These are phyloP conservation scores for Annulohypoxylon bovei DNA, from an alignment of 495 filamentous ascomycete species.

Conservation along the genomic window DNA sequence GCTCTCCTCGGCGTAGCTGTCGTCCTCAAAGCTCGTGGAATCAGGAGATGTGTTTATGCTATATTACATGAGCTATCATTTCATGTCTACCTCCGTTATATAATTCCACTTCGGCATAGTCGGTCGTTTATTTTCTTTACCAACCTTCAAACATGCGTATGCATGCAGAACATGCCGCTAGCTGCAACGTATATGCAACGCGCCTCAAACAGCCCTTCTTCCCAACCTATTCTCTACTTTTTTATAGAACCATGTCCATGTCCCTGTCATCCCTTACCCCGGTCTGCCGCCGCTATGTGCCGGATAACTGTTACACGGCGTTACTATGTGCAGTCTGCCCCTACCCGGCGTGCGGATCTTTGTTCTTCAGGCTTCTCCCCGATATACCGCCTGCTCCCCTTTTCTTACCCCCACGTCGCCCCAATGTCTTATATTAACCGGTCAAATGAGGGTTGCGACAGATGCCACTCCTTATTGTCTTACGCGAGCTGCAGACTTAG, in stretches of 20 bases:
- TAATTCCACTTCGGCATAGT: background rate
- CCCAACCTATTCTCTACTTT: background rate
- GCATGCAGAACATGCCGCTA: conserved; percentile 23
- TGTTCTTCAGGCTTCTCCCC: conserved; percentile 21
- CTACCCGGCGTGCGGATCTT: conserved; percentile 30
- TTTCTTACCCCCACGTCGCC: conserved; percentile 25
- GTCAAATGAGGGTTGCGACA: conserved; percentile 11
- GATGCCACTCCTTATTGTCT: conserved; percentile 20
- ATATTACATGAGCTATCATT: conserved; percentile 34
- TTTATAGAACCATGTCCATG: conserved; percentile 2
- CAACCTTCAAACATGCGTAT: conserved; percentile 19
- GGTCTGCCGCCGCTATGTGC: conserved; percentile 11
- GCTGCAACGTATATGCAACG: conserved; percentile 20
- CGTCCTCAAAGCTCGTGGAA: background rate
- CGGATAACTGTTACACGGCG: conserved; percentile 27
- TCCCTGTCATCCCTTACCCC: conserved; percentile 3
- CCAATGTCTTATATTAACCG: conserved; percentile 16
- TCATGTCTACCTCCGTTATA: conserved; percentile 12
- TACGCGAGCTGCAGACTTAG: conserved; percentile 8
- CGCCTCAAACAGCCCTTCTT: conserved; percentile 11
- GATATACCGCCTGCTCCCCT: background rate
- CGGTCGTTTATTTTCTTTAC: conserved; percentile 10
- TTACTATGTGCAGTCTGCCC: conserved; percentile 7
- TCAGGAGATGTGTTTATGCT: conserved; percentile 32
- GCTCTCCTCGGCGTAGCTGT: background rate